These are phyloP conservation scores for Aspergillus sp. DNA, from an alignment of 2,329 filamentous ascomycete species.

Conservation along the genomic window DNA sequence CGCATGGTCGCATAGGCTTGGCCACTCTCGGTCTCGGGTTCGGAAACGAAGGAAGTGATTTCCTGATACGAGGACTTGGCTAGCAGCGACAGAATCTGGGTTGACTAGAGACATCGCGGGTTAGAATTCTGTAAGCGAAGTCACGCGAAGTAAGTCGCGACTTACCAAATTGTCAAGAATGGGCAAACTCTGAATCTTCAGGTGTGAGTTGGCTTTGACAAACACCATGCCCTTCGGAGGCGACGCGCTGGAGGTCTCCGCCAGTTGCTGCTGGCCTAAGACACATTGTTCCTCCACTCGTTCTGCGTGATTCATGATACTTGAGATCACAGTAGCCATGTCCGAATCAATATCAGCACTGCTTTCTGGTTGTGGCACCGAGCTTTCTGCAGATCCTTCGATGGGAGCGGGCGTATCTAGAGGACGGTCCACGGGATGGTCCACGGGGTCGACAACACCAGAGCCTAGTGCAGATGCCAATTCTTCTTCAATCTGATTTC, in stretches of 20 bases:
- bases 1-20: constrained; percentile 65
- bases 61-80: constrained; percentile 59
- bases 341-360: constrained; percentile 34
- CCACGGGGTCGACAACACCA: constrained; percentile 30
- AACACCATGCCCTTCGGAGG: constrained; percentile 39
- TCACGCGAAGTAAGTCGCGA: background rate
- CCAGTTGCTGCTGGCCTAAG: constrained; percentile 37
- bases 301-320: constrained; percentile 48
- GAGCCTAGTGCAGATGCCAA: constrained; percentile 37
- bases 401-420: constrained; percentile 26
- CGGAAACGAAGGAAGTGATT: constrained; percentile 58
- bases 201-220: constrained; percentile 46
- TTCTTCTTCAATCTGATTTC: constrained; percentile 40
- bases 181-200: constrained; percentile 62
- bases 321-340: constrained; percentile 43
- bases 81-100: constrained; percentile 59
- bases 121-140: background rate
- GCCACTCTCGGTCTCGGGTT: constrained; percentile 57
- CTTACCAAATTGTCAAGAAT: constrained; percentile 63
- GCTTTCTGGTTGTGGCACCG: constrained; percentile 21
- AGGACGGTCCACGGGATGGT: constrained; percentile 13
- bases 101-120: constrained; percentile 47
- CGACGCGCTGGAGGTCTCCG: constrained; percentile 30
- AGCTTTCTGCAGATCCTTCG: constrained; percentile 20
- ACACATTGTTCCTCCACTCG: constrained; percentile 43